Percentiles rank a stretch among this genome's conserved stretches.
These are phyloP conservation scores for Globisporangium perplexum DNA, from an alignment of 352 stramenopile species.

Conservation along the genomic window DNA sequence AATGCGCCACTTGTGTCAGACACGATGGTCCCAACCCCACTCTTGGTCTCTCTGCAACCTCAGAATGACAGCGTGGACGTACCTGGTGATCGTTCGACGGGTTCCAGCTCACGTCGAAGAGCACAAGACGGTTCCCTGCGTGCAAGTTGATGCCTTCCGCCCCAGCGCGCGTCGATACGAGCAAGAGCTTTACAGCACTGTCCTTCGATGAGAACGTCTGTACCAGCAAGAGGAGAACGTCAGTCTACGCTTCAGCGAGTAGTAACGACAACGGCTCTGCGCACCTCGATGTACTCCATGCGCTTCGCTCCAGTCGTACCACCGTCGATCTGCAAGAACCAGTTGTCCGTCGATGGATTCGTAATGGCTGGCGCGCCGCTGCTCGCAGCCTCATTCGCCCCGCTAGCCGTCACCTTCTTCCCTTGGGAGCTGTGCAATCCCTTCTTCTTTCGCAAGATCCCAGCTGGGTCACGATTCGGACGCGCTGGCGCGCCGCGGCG, in stretches of 20 bases:
- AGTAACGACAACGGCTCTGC: neutral
- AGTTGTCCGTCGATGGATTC: slow-evolving; percentile 26
- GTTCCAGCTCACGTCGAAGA: slow-evolving; percentile 92
- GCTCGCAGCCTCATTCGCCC: neutral
- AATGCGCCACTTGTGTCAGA: neutral
- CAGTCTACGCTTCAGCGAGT: no score
- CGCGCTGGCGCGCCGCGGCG: slow-evolving; percentile 20
- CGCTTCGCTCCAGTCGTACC: slow-evolving; percentile 68
- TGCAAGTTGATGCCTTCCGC: slow-evolving; percentile 88
- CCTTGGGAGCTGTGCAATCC: slow-evolving; percentile 12
- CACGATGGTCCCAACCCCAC: neutral
- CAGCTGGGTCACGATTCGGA: slow-evolving; percentile 47
- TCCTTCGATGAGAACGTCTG: slow-evolving; percentile 55
- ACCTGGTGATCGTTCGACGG: slow-evolving; percentile 88
- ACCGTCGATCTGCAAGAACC: slow-evolving; percentile 81
- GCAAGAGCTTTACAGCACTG: slow-evolving; percentile 58
- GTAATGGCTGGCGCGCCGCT: neutral
- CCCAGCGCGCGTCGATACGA: slow-evolving; percentile 78
- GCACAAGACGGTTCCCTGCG: slow-evolving; percentile 85
- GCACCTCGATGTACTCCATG: slow-evolving; percentile 82
- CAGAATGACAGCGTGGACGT: neutral
- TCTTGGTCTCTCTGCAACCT: no score
- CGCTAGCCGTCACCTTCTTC: slow-evolving; percentile 1
- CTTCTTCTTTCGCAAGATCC: slow-evolving; percentile 46
- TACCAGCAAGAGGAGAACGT: slow-evolving; percentile 1